Base-by-base conservation (phyloP, 805 yeast species). In the Starmerella geochares region DNA sequence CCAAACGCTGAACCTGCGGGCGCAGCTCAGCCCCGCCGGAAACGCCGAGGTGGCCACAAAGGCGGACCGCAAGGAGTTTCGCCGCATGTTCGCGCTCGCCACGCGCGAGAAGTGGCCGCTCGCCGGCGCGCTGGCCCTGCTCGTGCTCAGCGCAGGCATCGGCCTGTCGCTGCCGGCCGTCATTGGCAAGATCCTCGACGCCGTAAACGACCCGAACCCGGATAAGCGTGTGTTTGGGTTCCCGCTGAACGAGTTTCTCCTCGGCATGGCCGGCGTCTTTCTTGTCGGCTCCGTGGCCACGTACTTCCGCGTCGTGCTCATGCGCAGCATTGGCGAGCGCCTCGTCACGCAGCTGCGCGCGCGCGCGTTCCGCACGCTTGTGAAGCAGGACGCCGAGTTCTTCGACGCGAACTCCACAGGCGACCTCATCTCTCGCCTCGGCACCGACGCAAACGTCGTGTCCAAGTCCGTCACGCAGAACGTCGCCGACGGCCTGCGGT, bases 331-430 rank as follows among this genome's bases (percentile, higher is more conserved):
- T 11, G 96, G 96, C 47, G 97, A 90, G 65, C 74, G 84, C 54
- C 70, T 90, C 32, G 94, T 88, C 53, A 90, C 95, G 8, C 74
- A 92, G 52, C 67, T 90, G 54, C 74, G 97, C 59, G 74, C 90
- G 9, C 73, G 85, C 49, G 77, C 90, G 32, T 78, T 86, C 65
- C 77, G 78, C 60, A 84, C 82, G 43, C 77, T 90, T 14, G 71
- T 90, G 49, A 78, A 79, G 42, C 96, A 88, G 62, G 96, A 88
- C 64, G 80, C 94, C 3, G 83, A 83, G 56, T 90, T 90, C 60
- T 79, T 88, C 67, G 97, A 90, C 61, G 79, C 79, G 28, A 87
- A 92, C 52, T 78, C 88, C 55, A 86, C 87, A 9, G 97, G 97
- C 36, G 97, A 90, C 63, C 71, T 90, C 60, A 86, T 90, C 39